Conservation (phyloP, 352 stramenopile species). For the Paralagenidium karlingii region DNA sequence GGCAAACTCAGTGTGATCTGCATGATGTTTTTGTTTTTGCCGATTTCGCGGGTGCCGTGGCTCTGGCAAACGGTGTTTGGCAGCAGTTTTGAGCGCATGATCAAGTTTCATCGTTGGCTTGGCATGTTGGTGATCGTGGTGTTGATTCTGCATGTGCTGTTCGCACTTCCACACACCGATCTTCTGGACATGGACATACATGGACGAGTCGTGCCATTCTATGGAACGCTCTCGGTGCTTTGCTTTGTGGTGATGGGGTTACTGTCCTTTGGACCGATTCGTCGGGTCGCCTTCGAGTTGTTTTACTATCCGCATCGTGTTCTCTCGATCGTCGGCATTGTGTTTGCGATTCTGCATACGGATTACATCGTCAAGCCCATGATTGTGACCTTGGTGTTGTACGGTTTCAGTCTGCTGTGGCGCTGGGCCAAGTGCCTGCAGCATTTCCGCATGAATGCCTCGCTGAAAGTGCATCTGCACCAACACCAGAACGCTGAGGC, state of each 20-base stretch:
- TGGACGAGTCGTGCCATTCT: conserved; percentile 36
- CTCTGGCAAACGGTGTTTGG: conserved; percentile 62
- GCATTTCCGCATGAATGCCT: too few relatives aligned
- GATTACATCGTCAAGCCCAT: conserved; percentile 45
- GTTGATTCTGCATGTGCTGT: conserved; percentile 43
- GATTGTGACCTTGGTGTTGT: conserved; percentile 44
- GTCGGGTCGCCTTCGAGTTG: conserved; percentile 51
- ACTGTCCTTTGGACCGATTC: conserved; percentile 42
- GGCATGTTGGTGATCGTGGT: conserved; percentile 38
- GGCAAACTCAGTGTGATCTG: conserved; percentile 47
- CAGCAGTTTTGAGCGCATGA: conserved; percentile 64
- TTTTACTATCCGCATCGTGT: conserved; percentile 73
- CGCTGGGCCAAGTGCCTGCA: conserved; percentile 41
- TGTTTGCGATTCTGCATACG: conserved; percentile 69
- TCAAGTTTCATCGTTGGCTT: conserved; percentile 80
- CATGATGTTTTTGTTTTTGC: conserved; percentile 72
- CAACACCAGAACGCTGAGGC: too few relatives aligned
- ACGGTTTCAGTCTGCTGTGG: conserved; percentile 33
- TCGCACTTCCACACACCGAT: conserved; percentile 22
- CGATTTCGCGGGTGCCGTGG: conserved; percentile 28
- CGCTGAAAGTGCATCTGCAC: conserved; percentile 23
- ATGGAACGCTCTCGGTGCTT: conserved; percentile 46
- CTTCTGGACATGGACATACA: conserved; percentile 34
- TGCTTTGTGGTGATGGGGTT: conserved; percentile 39
- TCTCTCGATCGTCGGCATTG: conserved; percentile 53